Evolutionary conservation across 371 early-diverging fungal species (phyloP), one percentile per base, ranked within the genome.

Genomic region (Syncephalastrum sp.): DNA sequence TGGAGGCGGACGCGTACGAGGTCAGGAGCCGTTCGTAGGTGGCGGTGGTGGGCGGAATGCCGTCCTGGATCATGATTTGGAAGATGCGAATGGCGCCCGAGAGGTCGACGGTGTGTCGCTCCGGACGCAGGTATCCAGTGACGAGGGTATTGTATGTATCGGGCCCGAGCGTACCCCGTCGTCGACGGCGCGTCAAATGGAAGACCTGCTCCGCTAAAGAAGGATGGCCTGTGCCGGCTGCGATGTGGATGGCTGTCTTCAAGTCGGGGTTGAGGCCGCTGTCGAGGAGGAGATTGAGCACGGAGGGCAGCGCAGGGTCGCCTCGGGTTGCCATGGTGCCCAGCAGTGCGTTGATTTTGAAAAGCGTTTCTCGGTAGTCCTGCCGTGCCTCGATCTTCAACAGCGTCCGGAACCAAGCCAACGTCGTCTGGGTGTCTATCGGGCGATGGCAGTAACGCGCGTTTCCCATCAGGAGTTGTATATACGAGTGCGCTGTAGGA

Each of bases 21-120:
- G 38, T 12, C 5, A 61, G 25, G 38, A 65, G 61, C 8, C 19
- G 14, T 12, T 50, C 43, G 45, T 65, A 65, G 7, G 58, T 46
- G 2, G 42, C 27, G 8, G 41, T 24, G 10, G 59, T 29, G 19
- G 53, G 42, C 7, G 27, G 8, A 4, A 64, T 53, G 45, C 53
- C 56, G 43, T 55, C 48, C 46, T 59, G 41, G 21, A 58, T 19
- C 64, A 64, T 64, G 23, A 16, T 23, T 27, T 49, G 64, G 38
- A 64, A 64, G 2, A 55, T n/a, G 3, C 55, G 59, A 19, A 59
- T 64, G 29, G 64, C 64, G 12, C 51, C 49, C 42, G 59, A 55
- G 13, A 64, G 42, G 27, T 45, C 24, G 38, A 38, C 8, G 12
- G 24, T 25, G 5, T 49, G 41, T 47, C 42, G 46, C 4, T 16